Percentiles rank a stretch among this genome's conserved stretches.
Conservation (phyloP, 2,329 filamentous ascomycete genomes). For the Aspergillus pseudonomiae region DNA sequence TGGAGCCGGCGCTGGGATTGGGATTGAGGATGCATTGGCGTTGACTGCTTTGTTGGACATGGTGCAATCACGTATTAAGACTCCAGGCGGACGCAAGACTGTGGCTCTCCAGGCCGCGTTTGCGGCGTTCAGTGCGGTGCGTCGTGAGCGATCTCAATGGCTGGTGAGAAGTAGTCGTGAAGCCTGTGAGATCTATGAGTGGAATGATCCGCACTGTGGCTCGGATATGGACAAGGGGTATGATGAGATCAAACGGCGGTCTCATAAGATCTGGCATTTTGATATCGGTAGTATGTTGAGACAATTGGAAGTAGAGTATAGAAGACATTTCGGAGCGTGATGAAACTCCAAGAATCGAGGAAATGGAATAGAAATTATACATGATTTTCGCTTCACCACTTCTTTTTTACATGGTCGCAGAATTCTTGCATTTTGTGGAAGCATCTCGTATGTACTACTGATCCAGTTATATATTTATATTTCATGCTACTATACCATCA, state of each 20-base stretch:
- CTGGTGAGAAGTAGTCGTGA: conserved; percentile 45
- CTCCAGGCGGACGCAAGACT: background rate
- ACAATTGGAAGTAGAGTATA: conserved; percentile 13
- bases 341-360: no score
- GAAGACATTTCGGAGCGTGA: background rate
- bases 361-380: background rate
- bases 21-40: conserved; percentile 30
- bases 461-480: no score
- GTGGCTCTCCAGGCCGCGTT: conserved; percentile 36
- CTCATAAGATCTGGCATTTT: conserved; percentile 43
- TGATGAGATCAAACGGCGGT: conserved; percentile 40
- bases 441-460: no score
- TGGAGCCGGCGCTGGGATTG: conserved; percentile 30
- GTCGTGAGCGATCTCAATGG: conserved; percentile 49
- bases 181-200: conserved; percentile 25
- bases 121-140: conserved; percentile 39
- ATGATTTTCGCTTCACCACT: no score
- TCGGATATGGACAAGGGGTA: conserved; percentile 42
- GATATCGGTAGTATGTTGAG: conserved; percentile 38
- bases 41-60: conserved; percentile 16
- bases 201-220: conserved; percentile 24
- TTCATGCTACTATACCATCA: no score
- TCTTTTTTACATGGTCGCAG: no score
- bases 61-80: conserved; percentile 1
- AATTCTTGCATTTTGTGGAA: no score